Percentiles rank a stretch among this genome's conserved stretches.
phyloP scores from a whole-genome alignment of 257 asterid species.

The Nyctanthes arbortristis region DNA sequence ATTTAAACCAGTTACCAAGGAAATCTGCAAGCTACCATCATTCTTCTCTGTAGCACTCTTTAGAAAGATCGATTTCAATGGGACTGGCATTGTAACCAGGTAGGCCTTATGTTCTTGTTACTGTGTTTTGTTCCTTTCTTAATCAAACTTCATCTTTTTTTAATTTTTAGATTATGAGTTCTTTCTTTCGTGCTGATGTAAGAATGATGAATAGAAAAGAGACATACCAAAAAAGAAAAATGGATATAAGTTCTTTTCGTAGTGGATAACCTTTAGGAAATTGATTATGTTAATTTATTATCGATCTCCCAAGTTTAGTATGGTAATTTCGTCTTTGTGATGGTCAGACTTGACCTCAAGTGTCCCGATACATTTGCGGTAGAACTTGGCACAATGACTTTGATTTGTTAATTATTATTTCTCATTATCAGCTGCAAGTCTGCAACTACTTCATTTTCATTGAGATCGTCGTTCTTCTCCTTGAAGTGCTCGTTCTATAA shows the following conservation, averaged over 20 bases:
- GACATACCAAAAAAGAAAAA: background rate
- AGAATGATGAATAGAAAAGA: constrained; percentile 1
- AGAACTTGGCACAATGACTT: background rate
- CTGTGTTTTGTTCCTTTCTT: background rate
- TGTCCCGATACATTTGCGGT: background rate
- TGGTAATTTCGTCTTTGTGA: background rate
- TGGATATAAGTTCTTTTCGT: background rate
- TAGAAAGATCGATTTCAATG: constrained; percentile 69
- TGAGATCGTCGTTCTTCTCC: no score
- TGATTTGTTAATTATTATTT: background rate
- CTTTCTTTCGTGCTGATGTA: background rate
- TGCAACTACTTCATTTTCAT: no score
- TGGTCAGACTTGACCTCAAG: background rate
- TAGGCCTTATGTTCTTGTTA: constrained; percentile 25
- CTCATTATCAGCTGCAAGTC: no score
- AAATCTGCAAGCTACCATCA: constrained; percentile 98
- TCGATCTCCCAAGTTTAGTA: background rate
- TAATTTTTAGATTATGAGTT: background rate
- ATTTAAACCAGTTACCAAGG: constrained; percentile 89
- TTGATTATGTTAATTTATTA: background rate
- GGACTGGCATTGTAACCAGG: constrained; percentile 84
- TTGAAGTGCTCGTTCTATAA: no score
- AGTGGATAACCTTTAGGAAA: background rate
- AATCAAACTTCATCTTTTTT: constrained; percentile 9
- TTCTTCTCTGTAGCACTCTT: constrained; percentile 87